phyloP scores from a whole-genome alignment of 208 protist species.

The Wallacemonas collosoma region DNA sequence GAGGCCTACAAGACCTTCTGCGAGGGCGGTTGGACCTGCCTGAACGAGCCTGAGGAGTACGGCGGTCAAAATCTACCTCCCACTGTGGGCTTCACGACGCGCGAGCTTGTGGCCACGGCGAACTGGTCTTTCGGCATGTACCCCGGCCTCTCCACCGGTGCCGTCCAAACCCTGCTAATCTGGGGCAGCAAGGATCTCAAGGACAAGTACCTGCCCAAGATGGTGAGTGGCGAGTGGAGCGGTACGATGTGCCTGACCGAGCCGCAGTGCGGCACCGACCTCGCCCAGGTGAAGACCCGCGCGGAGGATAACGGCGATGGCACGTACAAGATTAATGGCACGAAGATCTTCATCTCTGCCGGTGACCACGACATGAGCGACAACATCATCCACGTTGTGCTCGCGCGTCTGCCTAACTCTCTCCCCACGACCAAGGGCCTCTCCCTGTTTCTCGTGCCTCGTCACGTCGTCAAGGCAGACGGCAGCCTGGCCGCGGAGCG shows the following conservation, averaged over 20 bases:
- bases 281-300: slow-evolving; percentile 82
- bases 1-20: slow-evolving; percentile 80
- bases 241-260: slow-evolving; percentile 94
- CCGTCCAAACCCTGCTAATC: slow-evolving; percentile 55
- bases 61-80: slow-evolving; percentile 82
- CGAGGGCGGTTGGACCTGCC: slow-evolving; percentile 79
- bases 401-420: slow-evolving; percentile 73
- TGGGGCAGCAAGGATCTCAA: slow-evolving; percentile 83
- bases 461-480: slow-evolving; percentile 67
- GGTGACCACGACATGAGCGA: slow-evolving; percentile 89
- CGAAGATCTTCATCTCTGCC: slow-evolving; percentile 92
- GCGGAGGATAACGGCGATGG: slow-evolving; percentile 73
- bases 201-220: slow-evolving; percentile 71
- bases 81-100: slow-evolving; percentile 59
- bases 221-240: slow-evolving; percentile 76
- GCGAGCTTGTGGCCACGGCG: slow-evolving; percentile 76
- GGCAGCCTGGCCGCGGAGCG: slow-evolving; percentile 61
- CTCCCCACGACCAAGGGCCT: slow-evolving; percentile 77
- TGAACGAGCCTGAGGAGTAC: slow-evolving; percentile 74
- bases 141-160: slow-evolving; percentile 68
- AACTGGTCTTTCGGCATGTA: slow-evolving; percentile 92
- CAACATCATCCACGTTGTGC: slow-evolving; percentile 89
- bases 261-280: slow-evolving; percentile 85
- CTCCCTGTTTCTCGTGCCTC: slow-evolving; percentile 92
- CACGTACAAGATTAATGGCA: slow-evolving; percentile 85